Base-by-base conservation (phyloP, 148 eudicot species). In the Camellia granthamiana region DNA sequence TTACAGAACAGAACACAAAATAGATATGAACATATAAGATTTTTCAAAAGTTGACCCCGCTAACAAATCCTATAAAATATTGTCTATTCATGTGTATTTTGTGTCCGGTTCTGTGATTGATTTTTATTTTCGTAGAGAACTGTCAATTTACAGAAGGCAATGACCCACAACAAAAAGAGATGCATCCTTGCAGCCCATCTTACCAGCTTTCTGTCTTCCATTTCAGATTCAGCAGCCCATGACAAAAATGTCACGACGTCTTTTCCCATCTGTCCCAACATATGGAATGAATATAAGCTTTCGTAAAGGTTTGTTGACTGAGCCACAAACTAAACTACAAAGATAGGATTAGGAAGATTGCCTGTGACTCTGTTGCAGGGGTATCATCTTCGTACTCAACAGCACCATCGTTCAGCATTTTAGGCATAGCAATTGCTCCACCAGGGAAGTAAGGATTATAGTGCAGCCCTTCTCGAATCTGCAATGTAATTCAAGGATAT, bases 121-220 rank as follows among this genome's bases (percentile, higher is more conserved):
- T 30, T 30, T 30, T 30, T 30, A 30, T 30, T 1, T 30, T 30
- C 38, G 38, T 30, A 30, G 38, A 30, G 0, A 30, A 1, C 38
- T 30, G 1, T 30, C 1, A 30, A 47, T 9, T 14, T n/a, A 70
- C 15, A 44, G 14, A 69, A 16, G 9, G 21, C 44, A 55, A 55
- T 7, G 13, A 7, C 58, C 1, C 58, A 7, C 11, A 66, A 11
- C 69, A 69, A 7, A 69, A 69, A 10, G 30, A 70, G 6, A 47
- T 70, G 3, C 15, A 70, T 46, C 10, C 14, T 0, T 46, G 42
- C 74, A 6, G 58, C 58, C 58, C 8, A 30, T 30, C 13, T 4
- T 88, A 92, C 96, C 93, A 94, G 88, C 81, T 94, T 94, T 81
- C 98, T 90, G 81, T 92, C 98, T 84, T 94, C 98, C 96, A 94